Evolutionary conservation across 257 asterid genomes (phyloP).

Genomic region (Rehmannia glutinosa): DNA sequence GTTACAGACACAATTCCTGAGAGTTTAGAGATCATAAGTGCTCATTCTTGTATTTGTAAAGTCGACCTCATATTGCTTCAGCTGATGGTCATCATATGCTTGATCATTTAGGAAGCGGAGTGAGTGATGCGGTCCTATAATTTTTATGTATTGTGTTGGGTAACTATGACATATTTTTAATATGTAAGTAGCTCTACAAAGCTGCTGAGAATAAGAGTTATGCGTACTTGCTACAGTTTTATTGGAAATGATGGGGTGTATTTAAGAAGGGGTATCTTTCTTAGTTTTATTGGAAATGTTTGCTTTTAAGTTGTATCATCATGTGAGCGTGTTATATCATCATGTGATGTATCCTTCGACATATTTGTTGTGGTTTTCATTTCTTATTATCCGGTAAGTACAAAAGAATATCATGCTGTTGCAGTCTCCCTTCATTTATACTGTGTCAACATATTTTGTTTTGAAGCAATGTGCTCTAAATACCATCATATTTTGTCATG

Average conservation of each 20-base stretch:
- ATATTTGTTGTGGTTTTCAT: neutral
- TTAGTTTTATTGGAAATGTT: neutral
- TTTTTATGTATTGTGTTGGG: neutral
- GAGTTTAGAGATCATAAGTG: neutral
- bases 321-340: neutral
- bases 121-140: neutral
- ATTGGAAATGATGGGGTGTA: neutral
- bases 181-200: neutral
- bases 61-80: neutral
- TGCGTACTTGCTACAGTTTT: neutral
- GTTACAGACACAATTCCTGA: neutral
- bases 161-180: neutral
- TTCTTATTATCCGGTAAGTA: neutral
- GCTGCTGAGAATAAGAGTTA: neutral
- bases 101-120: neutral
- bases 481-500: conserved; percentile 1
- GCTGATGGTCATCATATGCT: neutral
- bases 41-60: neutral
- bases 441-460: too few species aligned
- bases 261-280: neutral
- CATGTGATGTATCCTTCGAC: neutral
- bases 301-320: neutral
- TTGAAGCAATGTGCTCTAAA: conserved; percentile 15
- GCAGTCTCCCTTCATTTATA: too few species aligned
- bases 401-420: neutral